Evolutionary conservation across 805 yeast genomes (phyloP), one percentile per base, ranked within the genome.

Genomic region (Pichia rugopelliculosa): DNA sequence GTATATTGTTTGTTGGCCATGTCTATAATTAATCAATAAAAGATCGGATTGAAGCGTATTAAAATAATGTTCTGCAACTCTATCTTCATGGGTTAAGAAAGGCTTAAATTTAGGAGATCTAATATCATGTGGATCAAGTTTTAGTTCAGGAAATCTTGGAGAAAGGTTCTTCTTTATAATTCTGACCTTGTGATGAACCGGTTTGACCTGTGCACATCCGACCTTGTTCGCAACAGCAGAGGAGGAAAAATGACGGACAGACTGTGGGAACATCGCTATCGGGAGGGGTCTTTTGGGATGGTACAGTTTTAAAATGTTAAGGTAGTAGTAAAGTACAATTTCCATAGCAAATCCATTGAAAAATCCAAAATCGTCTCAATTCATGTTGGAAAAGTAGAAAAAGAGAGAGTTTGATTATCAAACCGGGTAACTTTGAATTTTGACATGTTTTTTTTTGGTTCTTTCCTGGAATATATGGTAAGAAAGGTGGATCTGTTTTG

Each of bases 161-260:
- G 90, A 83, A 43, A 91, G 75, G 46, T 77, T 77, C 36, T 80
- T 69, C 65, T 93, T 93, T 58, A 78, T 75, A 60, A 87, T 80
- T 55, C 78, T 79, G 39, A 91, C 86, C 50, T 79, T 75, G 67
- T 93, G 99, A 65, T 93, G 99, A 15, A 91, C 95, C 1, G 99
- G 98, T 44, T 84, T 78, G 34, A 87, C 90, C 44, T 87, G 76
- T 36, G 95, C 84, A 64, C 76, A 78, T 26, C 80, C 84, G 43
- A 75, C 75, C 63, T 69, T 75, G 49, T 67, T 67, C 36, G 59
- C 67, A 44, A 56, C 69, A 52, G 58, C 41, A 0, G 68, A 52
- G 39, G 65, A 53, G 21, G 70, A 62, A 50, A 66, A 68, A n/a
- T 43, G n/a, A 58, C 65, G 63, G 15, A 50, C 39, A 12, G 42